Evolutionary conservation across 768 basidiomycete species (phyloP).

Genomic region (Cystofilobasidium macerans): DNA sequence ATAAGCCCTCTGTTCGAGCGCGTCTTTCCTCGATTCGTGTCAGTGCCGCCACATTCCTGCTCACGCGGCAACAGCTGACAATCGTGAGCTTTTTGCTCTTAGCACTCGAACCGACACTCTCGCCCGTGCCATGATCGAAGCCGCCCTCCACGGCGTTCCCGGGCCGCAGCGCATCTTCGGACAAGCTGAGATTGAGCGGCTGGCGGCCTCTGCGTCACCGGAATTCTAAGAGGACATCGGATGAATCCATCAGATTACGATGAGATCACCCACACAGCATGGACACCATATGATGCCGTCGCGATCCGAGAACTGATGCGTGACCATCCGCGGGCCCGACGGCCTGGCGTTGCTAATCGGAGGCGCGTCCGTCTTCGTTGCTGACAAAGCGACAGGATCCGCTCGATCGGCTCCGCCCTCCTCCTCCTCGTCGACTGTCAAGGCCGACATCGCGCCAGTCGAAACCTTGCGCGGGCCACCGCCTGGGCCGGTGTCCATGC

Average conservation of each 20-base stretch:
- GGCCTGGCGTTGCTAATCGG: too few species aligned
- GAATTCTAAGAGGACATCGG: too few species aligned
- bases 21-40: not conserved
- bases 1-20: too few species aligned
- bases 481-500: conserved; percentile 40
- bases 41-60: not conserved
- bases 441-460: not conserved
- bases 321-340: not conserved
- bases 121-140: not conserved
- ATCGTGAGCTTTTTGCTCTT: not conserved
- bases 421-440: conserved; percentile 1
- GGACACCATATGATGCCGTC: conserved; percentile 10
- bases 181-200: not conserved
- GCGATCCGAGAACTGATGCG: conserved; percentile 8
- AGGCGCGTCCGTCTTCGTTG: not conserved
- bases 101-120: not conserved
- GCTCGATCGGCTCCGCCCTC: not conserved
- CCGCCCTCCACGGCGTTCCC: not conserved
- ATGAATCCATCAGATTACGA: conserved; percentile 9
- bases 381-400: not conserved
- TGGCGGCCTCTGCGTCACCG: not conserved
- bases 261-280: conserved; percentile 7
- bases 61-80: not conserved
- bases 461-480: not conserved
- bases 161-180: not conserved